A percentile compares a stretch with the other conserved stretches of the same genome.
phyloP scores from a whole-genome alignment of 306 rosid genomes.

The Cicer chorassanicum region DNA sequence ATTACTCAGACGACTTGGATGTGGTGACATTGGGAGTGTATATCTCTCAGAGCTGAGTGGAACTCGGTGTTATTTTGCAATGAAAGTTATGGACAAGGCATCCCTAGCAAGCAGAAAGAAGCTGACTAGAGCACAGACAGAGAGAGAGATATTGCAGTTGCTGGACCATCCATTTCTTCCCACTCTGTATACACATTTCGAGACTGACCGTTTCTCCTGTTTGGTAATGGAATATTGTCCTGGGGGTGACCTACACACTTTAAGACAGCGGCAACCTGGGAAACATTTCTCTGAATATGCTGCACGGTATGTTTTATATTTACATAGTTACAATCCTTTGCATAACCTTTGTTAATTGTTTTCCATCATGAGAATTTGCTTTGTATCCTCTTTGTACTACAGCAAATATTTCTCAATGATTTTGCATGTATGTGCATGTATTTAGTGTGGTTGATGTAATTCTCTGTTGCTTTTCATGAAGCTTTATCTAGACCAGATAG shows the following conservation, averaged over 20 bases:
- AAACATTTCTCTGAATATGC: slow-evolving; percentile 99
- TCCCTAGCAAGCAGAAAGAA: slow-evolving; percentile 96
- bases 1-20: slow-evolving; percentile 92
- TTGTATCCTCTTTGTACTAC: not conserved
- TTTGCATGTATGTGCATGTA: slow-evolving; percentile 23
- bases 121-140: slow-evolving; percentile 95
- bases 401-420: slow-evolving; percentile 7
- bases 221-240: slow-evolving; percentile 99
- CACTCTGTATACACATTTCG: slow-evolving; percentile 94
- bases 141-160: slow-evolving; percentile 93
- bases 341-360: slow-evolving; percentile 20
- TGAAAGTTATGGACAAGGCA: slow-evolving; percentile 99
- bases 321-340: slow-evolving; percentile 30
- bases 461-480: slow-evolving; percentile 14
- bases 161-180: slow-evolving; percentile 99
- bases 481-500: slow-evolving; percentile 2
- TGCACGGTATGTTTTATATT: slow-evolving; percentile 73
- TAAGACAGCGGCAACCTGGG: slow-evolving; percentile 99
- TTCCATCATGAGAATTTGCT: slow-evolving; percentile 17
- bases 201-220: slow-evolving; percentile 94
- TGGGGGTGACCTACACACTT: slow-evolving; percentile 95
- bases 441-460: slow-evolving; percentile 22
- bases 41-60: slow-evolving; percentile 98
- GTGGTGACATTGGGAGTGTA: slow-evolving; percentile 98
- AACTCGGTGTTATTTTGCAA: slow-evolving; percentile 91